A percentile compares a stretch with the other conserved stretches of the same genome.
phyloP scores from a whole-genome alignment of 1,284 basidiomycete genomes.

The Taiwanofungus camphoratus region DNA sequence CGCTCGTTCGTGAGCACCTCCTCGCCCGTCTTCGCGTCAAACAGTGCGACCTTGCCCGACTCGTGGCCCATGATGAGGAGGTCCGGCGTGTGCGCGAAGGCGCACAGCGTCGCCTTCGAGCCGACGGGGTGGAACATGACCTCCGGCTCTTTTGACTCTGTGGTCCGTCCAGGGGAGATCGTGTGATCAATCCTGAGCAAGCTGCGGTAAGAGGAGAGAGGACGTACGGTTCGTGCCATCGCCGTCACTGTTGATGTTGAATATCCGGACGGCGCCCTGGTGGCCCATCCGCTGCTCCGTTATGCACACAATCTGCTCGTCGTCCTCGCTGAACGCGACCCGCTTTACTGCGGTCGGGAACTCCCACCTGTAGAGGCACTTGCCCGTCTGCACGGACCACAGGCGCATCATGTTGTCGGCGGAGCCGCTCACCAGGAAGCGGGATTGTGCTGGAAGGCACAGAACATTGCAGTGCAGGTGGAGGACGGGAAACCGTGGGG shows the following conservation, averaged over 20 bases:
- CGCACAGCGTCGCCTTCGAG: constrained; percentile 93
- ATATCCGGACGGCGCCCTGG: constrained; percentile 85
- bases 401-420: constrained; percentile 91
- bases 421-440: constrained; percentile 83
- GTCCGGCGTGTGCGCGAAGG: constrained; percentile 79
- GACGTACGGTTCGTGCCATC: constrained; percentile 72
- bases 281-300: constrained; percentile 97
- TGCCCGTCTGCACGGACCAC: constrained; percentile 88
- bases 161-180: neutral
- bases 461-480: neutral
- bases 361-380: constrained; percentile 92
- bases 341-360: constrained; percentile 98
- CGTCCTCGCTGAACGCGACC: constrained; percentile 87
- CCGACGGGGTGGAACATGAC: constrained; percentile 86
- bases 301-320: constrained; percentile 82
- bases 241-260: constrained; percentile 78
- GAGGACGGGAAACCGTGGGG: neutral
- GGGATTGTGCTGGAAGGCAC: constrained; percentile 63
- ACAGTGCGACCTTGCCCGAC: constrained; percentile 89
- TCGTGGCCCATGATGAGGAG: constrained; percentile 93
- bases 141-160: constrained; percentile 73
- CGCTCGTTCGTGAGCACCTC: constrained; percentile 79
- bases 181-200: neutral
- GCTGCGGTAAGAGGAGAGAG: neutral
- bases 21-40: constrained; percentile 85